A percentile compares a stretch with the other conserved stretches of the same genome.
Conservation (phyloP, 768 basidiomycete genomes). For the Cyclocybe cylindracea region DNA sequence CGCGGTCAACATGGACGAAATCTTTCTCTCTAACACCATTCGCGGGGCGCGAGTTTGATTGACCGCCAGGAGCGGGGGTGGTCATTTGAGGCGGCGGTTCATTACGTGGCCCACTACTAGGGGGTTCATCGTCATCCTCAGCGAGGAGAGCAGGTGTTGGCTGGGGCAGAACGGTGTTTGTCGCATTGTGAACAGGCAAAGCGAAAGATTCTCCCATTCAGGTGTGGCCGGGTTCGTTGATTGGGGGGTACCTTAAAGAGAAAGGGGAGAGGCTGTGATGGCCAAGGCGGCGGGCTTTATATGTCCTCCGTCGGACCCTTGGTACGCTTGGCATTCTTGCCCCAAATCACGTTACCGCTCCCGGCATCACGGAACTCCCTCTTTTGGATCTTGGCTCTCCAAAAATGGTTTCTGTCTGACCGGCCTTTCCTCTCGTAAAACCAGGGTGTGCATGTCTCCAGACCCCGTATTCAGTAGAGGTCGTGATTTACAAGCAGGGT, state of each 20-base stretch:
- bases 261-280: constrained; percentile 16
- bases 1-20: constrained; percentile 9
- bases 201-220: constrained; percentile 42
- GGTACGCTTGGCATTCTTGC: constrained; percentile 15
- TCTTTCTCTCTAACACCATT: constrained; percentile 10
- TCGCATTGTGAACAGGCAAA: constrained; percentile 25
- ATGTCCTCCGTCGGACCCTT: constrained; percentile 2
- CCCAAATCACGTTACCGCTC: constrained; percentile 2
- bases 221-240: constrained; percentile 17
- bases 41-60: not conserved
- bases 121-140: constrained; percentile 46
- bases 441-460: too few relatives aligned
- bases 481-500: too few relatives aligned
- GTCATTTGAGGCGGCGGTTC: constrained; percentile 33
- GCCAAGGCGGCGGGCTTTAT: constrained; percentile 18
- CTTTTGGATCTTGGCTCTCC: not conserved
- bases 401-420: too few relatives aligned
- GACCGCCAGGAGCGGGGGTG: not conserved
- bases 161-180: constrained; percentile 30
- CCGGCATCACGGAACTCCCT: not conserved
- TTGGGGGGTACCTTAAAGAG: not conserved
- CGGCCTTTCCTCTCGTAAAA: too few relatives aligned
- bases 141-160: constrained; percentile 31
- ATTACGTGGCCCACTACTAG: constrained; percentile 38
- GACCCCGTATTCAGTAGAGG: too few relatives aligned